phyloP scores from a whole-genome alignment of 371 early-diverging fungal genomes.

The Syncephalis fuscata region DNA sequence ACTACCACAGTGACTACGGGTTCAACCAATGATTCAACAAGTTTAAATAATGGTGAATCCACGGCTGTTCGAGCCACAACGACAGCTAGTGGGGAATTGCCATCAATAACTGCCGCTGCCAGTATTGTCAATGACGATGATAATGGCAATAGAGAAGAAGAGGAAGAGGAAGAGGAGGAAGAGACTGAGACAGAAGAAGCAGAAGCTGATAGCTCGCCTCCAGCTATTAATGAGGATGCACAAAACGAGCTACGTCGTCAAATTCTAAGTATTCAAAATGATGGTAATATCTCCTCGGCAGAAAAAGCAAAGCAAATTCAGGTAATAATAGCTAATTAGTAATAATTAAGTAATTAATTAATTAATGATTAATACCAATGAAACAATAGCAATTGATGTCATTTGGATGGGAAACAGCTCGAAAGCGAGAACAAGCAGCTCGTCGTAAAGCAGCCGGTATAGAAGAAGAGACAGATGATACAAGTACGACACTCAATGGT shows the following conservation, averaged over 20 bases:
- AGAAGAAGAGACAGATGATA: conserved; percentile 23
- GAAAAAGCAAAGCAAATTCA: conserved; percentile 59
- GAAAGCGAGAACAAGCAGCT: neutral
- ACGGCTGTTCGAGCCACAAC: too few relatives aligned
- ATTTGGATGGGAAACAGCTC: too few relatives aligned
- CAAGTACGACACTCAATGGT: conserved; percentile 7
- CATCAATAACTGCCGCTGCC: too few relatives aligned
- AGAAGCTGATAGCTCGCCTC: too few relatives aligned
- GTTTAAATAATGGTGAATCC: too few relatives aligned
- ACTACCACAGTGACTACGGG: too few relatives aligned
- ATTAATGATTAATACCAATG: neutral
- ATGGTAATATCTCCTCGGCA: conserved; percentile 21
- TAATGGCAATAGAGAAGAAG: too few relatives aligned
- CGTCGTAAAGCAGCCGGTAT: conserved; percentile 16
- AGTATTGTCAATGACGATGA: too few relatives aligned
- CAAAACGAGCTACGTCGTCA: conserved; percentile 23
- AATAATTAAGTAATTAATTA: neutral
- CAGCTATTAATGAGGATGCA: neutral
- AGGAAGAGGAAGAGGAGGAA: too few relatives aligned
- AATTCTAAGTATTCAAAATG: conserved; percentile 44
- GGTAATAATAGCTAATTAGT: conserved; percentile 15
- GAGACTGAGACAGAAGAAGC: too few relatives aligned
- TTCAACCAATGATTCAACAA: too few relatives aligned
- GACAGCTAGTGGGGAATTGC: too few relatives aligned
- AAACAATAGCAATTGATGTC: neutral